phyloP scores from a whole-genome alignment of 139 green algal genomes.

The Tetradesmus obliquus region DNA sequence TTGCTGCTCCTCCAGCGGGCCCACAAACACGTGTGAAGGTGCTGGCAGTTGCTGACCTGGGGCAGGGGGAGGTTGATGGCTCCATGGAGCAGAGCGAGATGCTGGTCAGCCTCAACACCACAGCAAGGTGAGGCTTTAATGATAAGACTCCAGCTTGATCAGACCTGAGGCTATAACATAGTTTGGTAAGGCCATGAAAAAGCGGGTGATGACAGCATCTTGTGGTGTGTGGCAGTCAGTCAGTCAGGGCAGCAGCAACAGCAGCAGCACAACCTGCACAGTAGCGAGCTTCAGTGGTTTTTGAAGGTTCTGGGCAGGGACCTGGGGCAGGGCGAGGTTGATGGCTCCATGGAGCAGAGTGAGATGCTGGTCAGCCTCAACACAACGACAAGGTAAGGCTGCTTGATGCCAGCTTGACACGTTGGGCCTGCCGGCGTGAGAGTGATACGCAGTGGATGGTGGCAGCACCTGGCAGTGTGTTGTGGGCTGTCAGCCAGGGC shows the following conservation, averaged over 20 bases:
- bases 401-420: too few relatives aligned
- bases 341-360: neutral
- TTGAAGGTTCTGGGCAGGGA: neutral
- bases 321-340: neutral
- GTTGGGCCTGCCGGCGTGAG: too few relatives aligned
- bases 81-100: slow-evolving; percentile 56
- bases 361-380: neutral
- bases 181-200: too few relatives aligned
- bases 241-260: neutral
- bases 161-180: neutral
- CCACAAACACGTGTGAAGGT: slow-evolving; percentile 53
- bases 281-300: neutral
- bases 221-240: too few relatives aligned
- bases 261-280: neutral
- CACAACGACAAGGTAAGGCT: neutral
- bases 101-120: slow-evolving; percentile 59
- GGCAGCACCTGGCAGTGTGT: too few relatives aligned
- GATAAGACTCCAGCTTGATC: neutral
- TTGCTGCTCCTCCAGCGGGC: slow-evolving; percentile 46
- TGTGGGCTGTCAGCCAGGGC: too few relatives aligned
- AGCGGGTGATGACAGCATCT: too few relatives aligned
- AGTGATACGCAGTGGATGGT: too few relatives aligned
- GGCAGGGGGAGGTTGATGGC: slow-evolving; percentile 66
- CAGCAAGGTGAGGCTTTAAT: neutral
- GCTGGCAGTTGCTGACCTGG: slow-evolving; percentile 59